Conservation (phyloP, 2,329 filamentous ascomycete genomes). For the Fusarium sp. region DNA sequence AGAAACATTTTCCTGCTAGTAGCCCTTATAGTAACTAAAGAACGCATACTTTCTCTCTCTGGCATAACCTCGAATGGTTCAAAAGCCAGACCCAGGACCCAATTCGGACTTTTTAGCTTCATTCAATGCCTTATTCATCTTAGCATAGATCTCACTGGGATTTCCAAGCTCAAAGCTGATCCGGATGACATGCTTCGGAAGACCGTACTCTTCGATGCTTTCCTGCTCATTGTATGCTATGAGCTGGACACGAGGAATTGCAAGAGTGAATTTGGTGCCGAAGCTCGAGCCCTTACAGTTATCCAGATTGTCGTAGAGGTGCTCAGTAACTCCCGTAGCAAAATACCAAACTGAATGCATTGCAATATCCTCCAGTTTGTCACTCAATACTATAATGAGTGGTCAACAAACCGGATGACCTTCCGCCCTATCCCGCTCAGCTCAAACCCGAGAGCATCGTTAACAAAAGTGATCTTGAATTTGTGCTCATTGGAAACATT, state of each 20-base stretch:
- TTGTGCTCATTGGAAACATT: slow-evolving; percentile 45
- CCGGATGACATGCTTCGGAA: background rate
- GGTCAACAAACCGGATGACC: slow-evolving; percentile 45
- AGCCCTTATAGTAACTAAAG: background rate
- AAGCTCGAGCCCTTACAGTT: background rate
- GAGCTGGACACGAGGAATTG: background rate
- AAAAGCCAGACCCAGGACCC: background rate
- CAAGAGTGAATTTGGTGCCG: background rate
- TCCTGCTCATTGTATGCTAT: background rate
- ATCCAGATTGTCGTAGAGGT: background rate
- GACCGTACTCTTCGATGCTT: background rate
- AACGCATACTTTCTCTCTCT: too few species aligned
- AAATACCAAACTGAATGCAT: background rate
- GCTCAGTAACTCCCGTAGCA: background rate
- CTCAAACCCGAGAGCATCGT: slow-evolving; percentile 47
- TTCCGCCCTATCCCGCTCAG: slow-evolving; percentile 40
- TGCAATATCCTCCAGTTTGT: background rate
- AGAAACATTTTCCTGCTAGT: background rate
- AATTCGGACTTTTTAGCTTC: rapidly evolving
- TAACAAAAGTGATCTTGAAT: slow-evolving; percentile 45
- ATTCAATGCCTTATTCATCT: background rate
- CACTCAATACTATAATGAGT: background rate
- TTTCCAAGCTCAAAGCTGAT: background rate
- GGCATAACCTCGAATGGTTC: background rate
- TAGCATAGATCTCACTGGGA: background rate